Conservation (phyloP, 768 basidiomycete genomes). For the Filobasidium floriforme region DNA sequence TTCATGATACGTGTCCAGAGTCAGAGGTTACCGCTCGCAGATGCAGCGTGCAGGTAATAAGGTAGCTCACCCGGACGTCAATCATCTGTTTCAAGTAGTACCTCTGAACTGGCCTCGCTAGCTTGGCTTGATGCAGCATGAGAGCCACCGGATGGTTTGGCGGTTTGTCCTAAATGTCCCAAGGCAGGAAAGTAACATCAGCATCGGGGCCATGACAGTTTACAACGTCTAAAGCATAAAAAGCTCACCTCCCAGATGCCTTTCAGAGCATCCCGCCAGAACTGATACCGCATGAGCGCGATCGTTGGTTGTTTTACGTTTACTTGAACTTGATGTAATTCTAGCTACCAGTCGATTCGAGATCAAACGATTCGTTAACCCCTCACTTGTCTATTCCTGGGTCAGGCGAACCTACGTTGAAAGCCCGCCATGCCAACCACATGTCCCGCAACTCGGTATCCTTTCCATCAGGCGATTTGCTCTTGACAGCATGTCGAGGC, state of each 20-base stretch:
- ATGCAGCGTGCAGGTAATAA: neutral
- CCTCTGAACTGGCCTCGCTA: conserved; percentile 36
- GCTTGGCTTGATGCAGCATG: conserved; percentile 30
- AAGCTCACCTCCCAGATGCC: conserved; percentile 28
- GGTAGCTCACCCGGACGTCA: conserved; percentile 33
- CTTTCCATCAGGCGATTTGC: neutral
- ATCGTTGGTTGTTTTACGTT: conserved; percentile 40
- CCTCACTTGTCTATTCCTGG: neutral
- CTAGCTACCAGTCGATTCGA: conserved; percentile 29
- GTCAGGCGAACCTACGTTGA: conserved; percentile 34
- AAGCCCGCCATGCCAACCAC: conserved; percentile 42
- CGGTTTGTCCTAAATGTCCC: conserved; percentile 25
- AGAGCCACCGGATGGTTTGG: conserved; percentile 43
- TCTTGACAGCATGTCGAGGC: conserved; percentile 25
- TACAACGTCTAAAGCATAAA: conserved; percentile 14
- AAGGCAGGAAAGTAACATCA: neutral
- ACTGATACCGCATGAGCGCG: conserved; percentile 43
- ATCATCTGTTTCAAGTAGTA: conserved; percentile 43
- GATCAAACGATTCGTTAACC: neutral
- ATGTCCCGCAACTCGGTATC: conserved; percentile 28
- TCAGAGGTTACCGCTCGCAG: neutral
- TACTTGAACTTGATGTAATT: conserved; percentile 39
- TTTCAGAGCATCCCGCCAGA: conserved; percentile 43
- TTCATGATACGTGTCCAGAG: too few relatives aligned
- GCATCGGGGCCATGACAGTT: neutral